A percentile compares a stretch with the other conserved stretches of the same genome.
Evolutionary conservation across 2,329 filamentous ascomycete genomes (phyloP).

Genomic region (Lizonia empirigonia): DNA sequence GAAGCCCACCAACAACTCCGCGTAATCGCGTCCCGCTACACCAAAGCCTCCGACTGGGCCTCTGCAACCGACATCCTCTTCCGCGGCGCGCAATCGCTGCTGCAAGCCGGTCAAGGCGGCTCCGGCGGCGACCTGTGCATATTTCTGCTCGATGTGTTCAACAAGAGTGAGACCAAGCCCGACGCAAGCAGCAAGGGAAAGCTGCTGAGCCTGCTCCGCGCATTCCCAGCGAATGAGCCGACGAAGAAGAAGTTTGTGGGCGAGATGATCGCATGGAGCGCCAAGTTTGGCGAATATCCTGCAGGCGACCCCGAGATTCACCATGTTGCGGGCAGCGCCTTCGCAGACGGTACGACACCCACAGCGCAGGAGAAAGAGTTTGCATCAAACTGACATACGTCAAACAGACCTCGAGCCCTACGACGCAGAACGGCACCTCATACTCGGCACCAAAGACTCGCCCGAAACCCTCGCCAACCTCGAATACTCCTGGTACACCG

Average conservation of each 20-base stretch:
- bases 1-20: conserved; percentile 98
- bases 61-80: conserved; percentile 87
- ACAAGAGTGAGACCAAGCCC: conserved; percentile 79
- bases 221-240: conserved; percentile 83
- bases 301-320: conserved; percentile 94
- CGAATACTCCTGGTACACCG: conserved; percentile 92
- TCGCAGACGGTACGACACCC: conserved; percentile 69
- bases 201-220: conserved; percentile 76
- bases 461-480: conserved; percentile 78
- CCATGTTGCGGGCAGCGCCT: conserved; percentile 85
- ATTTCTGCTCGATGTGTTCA: conserved; percentile 88
- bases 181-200: conserved; percentile 75
- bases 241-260: conserved; percentile 90
- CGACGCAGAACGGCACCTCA: conserved; percentile 88
- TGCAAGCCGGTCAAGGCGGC: conserved; percentile 91
- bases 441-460: conserved; percentile 88
- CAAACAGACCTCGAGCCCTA: conserved; percentile 79
- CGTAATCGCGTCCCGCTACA: conserved; percentile 90
- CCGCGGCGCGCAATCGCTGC: conserved; percentile 80
- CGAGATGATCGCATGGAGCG: conserved; percentile 88
- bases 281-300: conserved; percentile 82
- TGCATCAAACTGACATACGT: background rate
- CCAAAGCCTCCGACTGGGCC: conserved; percentile 82
- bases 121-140: conserved; percentile 89
- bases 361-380: too few relatives aligned